Base-by-base conservation (phyloP, 2,329 filamentous ascomycete genomes). In the Ceratocystis albifundus region DNA sequence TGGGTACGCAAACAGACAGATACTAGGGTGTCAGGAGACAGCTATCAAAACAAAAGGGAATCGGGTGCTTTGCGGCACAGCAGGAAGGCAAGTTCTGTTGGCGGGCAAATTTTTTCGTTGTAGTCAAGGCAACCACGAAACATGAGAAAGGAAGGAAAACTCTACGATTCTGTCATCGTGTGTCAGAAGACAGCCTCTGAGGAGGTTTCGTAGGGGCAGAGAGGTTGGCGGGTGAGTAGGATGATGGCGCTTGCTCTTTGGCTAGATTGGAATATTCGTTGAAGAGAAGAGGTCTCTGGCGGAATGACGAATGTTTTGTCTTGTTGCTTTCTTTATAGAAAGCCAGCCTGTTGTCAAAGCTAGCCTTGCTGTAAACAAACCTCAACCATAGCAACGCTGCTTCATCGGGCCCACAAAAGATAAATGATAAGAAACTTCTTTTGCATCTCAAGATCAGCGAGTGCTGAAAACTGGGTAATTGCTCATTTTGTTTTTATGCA, bases 401-500 rank as follows among this genome's bases (percentile, higher is more conserved):
- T 30, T 59, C 53, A 32, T n/a, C 5, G 12, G 53, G 28, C 10
- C 53, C 53, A 32, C 53, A 30, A 25, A n/a, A 32, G 7, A 30
- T n/a, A 17, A 36, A n/a, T 1, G n/a, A 12, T 1, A 20, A 22
- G n/a, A 55, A 25, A 10, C 10, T 25, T 28, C 50, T 48, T 17
- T 53, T 8, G 48, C 20, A 41, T 41, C 36, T 41, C 48, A 25
- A 25, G 7, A 25, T 3, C 20, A 10, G 20, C 3, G 7, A 8
- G 7, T n/a, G 46, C 46, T 20, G 8, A 1, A 22, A 20, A 7
- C 12, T 8, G 8, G 48, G 48, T 25, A 25, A 53, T 53, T 53
- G 20, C 25, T 59, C 25, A 59, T 59, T 59, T 59, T 59, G 28
- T 32, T 59, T 59, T 59, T 59, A 32, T 59, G 25, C 53, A 59